Percentiles rank a stretch among this genome's conserved stretches.
phyloP scores from a whole-genome alignment of 176 grass and related monocot species.

The Hsuehochloa calcarea region DNA sequence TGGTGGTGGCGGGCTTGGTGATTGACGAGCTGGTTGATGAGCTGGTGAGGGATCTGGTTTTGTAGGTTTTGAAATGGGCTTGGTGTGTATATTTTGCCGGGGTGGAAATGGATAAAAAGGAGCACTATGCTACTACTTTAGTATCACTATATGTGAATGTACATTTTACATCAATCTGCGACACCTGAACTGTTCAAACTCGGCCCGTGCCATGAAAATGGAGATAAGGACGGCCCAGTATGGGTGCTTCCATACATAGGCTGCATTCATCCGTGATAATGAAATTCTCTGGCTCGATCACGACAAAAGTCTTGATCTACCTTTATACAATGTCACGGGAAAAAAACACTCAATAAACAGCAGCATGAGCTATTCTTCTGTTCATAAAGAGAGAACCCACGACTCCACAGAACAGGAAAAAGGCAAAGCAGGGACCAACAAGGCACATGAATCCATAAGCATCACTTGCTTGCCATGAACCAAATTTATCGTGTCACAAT shows the following conservation, averaged over 20 bases:
- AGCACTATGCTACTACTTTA: not conserved
- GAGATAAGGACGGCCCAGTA: not conserved
- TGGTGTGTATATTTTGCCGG: not conserved
- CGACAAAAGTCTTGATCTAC: not conserved
- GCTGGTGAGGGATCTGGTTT: conserved; percentile 36
- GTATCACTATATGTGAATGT: no score
- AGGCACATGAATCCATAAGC: not conserved
- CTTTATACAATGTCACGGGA: not conserved
- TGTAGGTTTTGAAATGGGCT: not conserved
- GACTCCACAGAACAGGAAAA: not conserved
- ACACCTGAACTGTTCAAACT: not conserved
- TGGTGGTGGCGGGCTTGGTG: conserved; percentile 34
- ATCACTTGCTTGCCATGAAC: not conserved
- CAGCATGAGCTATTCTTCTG: not conserved
- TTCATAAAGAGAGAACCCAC: not conserved
- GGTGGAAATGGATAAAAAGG: not conserved
- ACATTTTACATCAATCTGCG: no score
- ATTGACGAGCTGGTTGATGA: conserved; percentile 40
- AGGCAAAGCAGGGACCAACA: not conserved
- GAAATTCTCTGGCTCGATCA: not conserved
- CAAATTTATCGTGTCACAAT: conserved; percentile 2
- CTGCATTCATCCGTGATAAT: not conserved
- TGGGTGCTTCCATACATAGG: not conserved
- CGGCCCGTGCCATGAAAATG: not conserved
- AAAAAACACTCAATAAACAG: not conserved